These are phyloP conservation scores for Colletotrichum sp. DNA, from an alignment of 2,329 filamentous ascomycete species.

Conservation along the genomic window DNA sequence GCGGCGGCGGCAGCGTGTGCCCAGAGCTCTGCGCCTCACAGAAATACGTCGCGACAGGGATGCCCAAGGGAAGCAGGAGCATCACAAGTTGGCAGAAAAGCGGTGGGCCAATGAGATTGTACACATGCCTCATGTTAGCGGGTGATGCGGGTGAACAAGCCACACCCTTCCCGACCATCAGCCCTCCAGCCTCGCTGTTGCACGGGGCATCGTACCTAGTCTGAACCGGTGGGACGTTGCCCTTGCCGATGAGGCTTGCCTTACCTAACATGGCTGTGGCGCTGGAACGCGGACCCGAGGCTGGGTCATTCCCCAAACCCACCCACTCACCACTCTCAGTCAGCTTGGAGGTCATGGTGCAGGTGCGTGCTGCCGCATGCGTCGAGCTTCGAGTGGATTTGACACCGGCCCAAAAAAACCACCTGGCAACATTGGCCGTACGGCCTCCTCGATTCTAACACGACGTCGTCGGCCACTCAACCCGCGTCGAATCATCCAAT, in stretches of 20 bases:
- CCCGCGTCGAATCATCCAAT: not conserved
- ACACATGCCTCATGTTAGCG: not conserved
- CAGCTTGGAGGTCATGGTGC: not conserved
- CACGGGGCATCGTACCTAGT: not conserved
- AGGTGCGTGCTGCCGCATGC: not conserved
- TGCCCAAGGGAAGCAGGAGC: not conserved
- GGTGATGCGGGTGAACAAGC: not conserved
- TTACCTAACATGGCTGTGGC: not conserved
- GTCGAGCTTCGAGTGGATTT: slow-evolving; percentile 10
- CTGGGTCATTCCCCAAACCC: not conserved
- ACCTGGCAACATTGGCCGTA: slow-evolving; percentile 11
- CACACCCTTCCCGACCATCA: not conserved
- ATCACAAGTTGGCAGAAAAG: not conserved
- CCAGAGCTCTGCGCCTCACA: slow-evolving; percentile 22
- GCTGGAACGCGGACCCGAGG: not conserved
- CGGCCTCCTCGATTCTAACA: not conserved
- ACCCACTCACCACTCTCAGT: not conserved
- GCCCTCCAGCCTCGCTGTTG: slow-evolving; percentile 18
- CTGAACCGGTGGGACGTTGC: not conserved
- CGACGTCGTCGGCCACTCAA: not conserved
- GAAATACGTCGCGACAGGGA: slow-evolving; percentile 19
- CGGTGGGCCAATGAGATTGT: not conserved
- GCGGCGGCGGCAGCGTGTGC: slow-evolving; percentile 18
- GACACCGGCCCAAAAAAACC: slow-evolving; percentile 15
- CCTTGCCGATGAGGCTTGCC: not conserved